Evolutionary conservation across 1,139 yeast species (phyloP), one percentile per base, ranked within the genome.

Genomic region (Yamadazyma kanchanaburiensis): DNA sequence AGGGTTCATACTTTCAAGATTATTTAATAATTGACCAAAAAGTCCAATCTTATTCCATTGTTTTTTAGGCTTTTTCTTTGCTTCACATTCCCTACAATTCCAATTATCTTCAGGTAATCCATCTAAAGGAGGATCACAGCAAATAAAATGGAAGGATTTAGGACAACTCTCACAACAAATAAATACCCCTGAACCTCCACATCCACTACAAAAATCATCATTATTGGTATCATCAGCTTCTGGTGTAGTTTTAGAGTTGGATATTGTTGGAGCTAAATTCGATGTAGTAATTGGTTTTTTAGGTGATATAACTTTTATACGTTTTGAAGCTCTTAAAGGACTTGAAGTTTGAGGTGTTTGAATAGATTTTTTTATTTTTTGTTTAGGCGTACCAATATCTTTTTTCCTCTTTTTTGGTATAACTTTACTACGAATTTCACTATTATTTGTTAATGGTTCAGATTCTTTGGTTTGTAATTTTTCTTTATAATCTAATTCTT

Each of bases 91-190:
- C 16, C 74, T 73, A 58, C 98, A 91, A 42, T 72, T 77, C 97
- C 97, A 91, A 45, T 78, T 87, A 18, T 85, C 96, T 32, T 82
- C 94, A 0, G 96, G 96, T 6, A 88, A 64, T 24, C 76, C 70
- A 40, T 83, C 91, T 15, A 83, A 58, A 0, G 98, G 97, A 3
- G 97, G 97, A 45, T 86, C 84, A 40, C 91, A 75, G 53, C 98
- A 91, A 9, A 85, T 70, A 49, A 91, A 87, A 51, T 91, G 98
- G 55, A 89, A 91, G 1, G 96, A 85, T 47, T 73, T 74, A 0
- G 96, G 96, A 55, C 98, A 91, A 3, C 85, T 70, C 45, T 91
- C 98, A 59, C 98, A 91, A 56, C 97, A 91, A 18, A 91, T 67
- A 42, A 91, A 87, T 22, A 85, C 70, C 6, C 98, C 98, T 0